Percentiles rank a stretch among this genome's conserved stretches.
Evolutionary conservation across 2,329 filamentous ascomycete genomes (phyloP).

Genomic region (Thielaviopsis musarum): DNA sequence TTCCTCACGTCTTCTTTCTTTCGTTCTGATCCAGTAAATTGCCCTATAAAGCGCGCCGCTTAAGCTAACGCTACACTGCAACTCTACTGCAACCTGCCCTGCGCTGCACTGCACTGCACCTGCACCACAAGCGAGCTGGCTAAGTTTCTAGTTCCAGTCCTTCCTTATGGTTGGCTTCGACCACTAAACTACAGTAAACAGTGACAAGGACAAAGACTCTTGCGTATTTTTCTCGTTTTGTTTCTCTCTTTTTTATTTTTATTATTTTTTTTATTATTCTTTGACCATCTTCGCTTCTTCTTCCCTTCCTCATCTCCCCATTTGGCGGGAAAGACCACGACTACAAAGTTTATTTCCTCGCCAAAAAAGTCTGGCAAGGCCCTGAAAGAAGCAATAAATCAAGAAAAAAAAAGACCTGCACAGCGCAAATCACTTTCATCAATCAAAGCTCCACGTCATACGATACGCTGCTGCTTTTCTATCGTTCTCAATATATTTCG

Average conservation of each 20-base stretch:
- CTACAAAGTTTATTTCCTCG: neutral
- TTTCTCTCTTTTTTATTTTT: neutral
- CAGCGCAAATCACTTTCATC: neutral
- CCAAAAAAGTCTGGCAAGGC: neutral
- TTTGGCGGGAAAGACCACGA: neutral
- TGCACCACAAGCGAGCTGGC: neutral
- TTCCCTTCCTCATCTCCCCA: neutral
- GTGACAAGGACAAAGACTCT: neutral
- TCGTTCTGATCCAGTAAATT: neutral
- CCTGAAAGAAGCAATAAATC: neutral
- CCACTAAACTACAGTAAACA: neutral
- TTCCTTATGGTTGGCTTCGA: too few relatives aligned
- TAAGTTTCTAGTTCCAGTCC: too few relatives aligned
- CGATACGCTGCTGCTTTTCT: neutral
- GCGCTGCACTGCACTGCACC: neutral
- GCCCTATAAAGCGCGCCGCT: neutral
- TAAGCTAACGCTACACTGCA: neutral
- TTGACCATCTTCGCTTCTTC: conserved; percentile 4
- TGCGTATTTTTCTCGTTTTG: neutral
- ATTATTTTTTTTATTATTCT: conserved; percentile 4
- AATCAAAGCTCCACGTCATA: conserved; percentile 9
- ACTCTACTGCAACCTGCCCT: neutral
- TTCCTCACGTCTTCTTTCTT: neutral
- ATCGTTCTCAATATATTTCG: neutral
- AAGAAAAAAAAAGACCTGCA: neutral